Conservation (phyloP, 306 rosid species). For the Carpinus fangiana region DNA sequence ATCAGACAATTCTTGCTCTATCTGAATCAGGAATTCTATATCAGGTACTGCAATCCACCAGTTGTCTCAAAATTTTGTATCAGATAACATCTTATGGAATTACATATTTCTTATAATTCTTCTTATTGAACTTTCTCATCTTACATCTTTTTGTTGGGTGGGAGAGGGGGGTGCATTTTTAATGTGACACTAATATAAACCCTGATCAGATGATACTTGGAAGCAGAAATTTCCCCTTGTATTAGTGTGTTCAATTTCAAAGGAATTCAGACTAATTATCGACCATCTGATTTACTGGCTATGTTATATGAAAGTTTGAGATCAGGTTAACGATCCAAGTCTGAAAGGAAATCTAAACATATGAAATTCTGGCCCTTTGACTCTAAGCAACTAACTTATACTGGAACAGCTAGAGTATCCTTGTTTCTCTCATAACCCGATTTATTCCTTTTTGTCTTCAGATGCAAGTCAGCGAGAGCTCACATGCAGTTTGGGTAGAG, state of each 20-base stretch:
- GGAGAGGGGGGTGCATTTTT: background rate
- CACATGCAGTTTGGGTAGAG: slow-evolving; percentile 72
- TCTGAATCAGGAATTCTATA: slow-evolving; percentile 74
- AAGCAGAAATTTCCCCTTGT: slow-evolving; percentile 6
- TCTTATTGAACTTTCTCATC: slow-evolving; percentile 1
- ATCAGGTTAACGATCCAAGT: background rate
- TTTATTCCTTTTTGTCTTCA: slow-evolving; percentile 31
- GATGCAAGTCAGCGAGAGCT: slow-evolving; percentile 72
- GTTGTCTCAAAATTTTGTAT: background rate
- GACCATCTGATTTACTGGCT: slow-evolving; percentile 1
- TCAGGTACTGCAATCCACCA: slow-evolving; percentile 53
- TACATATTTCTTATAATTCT: background rate
- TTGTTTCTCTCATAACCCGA: background rate
- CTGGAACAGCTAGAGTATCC: slow-evolving; percentile 4
- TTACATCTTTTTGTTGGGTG: background rate
- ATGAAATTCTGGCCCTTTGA: background rate
- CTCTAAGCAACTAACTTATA: background rate
- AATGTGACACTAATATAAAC: background rate
- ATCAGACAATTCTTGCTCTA: slow-evolving; percentile 70
- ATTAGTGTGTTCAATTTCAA: background rate
- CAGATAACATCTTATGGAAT: background rate
- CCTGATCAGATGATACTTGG: background rate
- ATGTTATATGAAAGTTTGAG: background rate
- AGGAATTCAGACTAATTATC: background rate
- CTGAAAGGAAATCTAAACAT: background rate